Evolutionary conservation across 495 filamentous ascomycete species (phyloP).

Genomic region (Corynascus novoguineensis): DNA sequence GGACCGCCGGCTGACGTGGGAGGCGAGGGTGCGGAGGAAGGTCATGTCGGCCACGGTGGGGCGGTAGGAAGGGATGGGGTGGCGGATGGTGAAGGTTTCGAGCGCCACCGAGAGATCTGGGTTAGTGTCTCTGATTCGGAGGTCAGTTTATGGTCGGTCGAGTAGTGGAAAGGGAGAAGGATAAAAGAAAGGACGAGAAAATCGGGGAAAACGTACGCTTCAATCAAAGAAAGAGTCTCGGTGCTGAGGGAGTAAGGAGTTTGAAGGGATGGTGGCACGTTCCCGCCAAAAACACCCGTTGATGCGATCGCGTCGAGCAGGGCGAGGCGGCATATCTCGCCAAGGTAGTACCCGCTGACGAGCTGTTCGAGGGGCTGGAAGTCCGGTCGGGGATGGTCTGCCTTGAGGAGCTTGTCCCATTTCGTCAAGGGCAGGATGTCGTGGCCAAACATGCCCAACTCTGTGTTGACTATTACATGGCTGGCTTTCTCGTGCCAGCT

Average conservation of each 20-base stretch:
- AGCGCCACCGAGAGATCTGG: slow-evolving; percentile 29
- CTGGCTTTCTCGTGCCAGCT: slow-evolving; percentile 52
- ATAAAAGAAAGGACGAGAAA: neutral
- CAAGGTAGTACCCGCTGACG: slow-evolving; percentile 76
- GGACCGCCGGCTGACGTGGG: slow-evolving; percentile 55
- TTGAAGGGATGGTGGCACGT: slow-evolving; percentile 47
- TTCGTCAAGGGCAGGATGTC: slow-evolving; percentile 65
- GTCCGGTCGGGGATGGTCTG: slow-evolving; percentile 61
- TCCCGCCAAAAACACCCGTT: slow-evolving; percentile 50
- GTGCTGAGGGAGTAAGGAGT: slow-evolving; percentile 58
- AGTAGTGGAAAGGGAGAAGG: neutral
- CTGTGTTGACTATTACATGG: slow-evolving; percentile 72
- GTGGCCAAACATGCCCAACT: slow-evolving; percentile 73
- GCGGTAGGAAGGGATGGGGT: slow-evolving; percentile 38
- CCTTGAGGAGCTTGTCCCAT: slow-evolving; percentile 64
- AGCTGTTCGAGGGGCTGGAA: slow-evolving; percentile 85
- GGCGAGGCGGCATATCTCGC: slow-evolving; percentile 69
- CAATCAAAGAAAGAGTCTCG: slow-evolving; percentile 53
- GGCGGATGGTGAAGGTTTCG: slow-evolving; percentile 35
- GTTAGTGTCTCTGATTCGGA: slow-evolving; percentile 30
- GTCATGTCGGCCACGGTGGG: slow-evolving; percentile 46
- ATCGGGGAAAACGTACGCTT: slow-evolving; percentile 46
- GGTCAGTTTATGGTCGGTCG: neutral
- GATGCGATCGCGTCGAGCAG: slow-evolving; percentile 58
- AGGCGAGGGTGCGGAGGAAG: slow-evolving; percentile 48